Evolutionary conservation across 164 flowering plant species (phyloP).

Genomic region (Berberis vulgaris): DNA sequence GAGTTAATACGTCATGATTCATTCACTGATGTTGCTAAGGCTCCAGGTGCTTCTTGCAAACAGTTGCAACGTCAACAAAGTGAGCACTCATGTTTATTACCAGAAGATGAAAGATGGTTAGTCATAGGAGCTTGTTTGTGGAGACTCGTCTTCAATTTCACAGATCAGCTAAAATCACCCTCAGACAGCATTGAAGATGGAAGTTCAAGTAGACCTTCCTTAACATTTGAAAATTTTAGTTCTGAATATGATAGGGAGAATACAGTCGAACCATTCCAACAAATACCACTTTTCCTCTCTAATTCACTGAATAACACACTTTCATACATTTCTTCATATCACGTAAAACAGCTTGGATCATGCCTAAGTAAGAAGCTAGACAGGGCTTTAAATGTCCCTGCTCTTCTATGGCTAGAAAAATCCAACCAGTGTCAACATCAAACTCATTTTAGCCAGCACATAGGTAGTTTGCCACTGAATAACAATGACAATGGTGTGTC

Average conservation of each 20-base stretch:
- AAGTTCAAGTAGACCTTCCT: constrained; percentile 15
- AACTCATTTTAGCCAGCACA: constrained; percentile 12
- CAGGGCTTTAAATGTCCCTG: constrained; percentile 20
- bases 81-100: constrained; percentile 25
- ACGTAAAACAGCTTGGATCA: constrained; percentile 40
- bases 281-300: constrained; percentile 22
- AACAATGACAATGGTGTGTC: constrained; percentile 20
- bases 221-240: constrained; percentile 12
- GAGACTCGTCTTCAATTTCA: constrained; percentile 43
- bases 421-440: constrained; percentile 17
- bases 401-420: constrained; percentile 43
- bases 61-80: constrained; percentile 17
- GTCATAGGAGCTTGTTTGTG: constrained; percentile 53
- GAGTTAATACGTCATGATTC: constrained; percentile 20
- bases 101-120: constrained; percentile 62
- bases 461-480: constrained; percentile 13
- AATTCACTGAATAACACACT: constrained; percentile 32
- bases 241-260: constrained; percentile 20
- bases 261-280: constrained; percentile 14
- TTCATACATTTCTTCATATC: constrained; percentile 37
- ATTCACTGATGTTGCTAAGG: constrained; percentile 8
- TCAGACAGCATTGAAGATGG: constrained; percentile 20
- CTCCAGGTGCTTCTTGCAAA: constrained; percentile 10
- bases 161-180: constrained; percentile 25
- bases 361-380: constrained; percentile 39